A percentile compares a stretch with the other conserved stretches of the same genome.
These are phyloP conservation scores for Balansia obtecta DNA, from an alignment of 2,329 filamentous ascomycete species.

Conservation along the genomic window DNA sequence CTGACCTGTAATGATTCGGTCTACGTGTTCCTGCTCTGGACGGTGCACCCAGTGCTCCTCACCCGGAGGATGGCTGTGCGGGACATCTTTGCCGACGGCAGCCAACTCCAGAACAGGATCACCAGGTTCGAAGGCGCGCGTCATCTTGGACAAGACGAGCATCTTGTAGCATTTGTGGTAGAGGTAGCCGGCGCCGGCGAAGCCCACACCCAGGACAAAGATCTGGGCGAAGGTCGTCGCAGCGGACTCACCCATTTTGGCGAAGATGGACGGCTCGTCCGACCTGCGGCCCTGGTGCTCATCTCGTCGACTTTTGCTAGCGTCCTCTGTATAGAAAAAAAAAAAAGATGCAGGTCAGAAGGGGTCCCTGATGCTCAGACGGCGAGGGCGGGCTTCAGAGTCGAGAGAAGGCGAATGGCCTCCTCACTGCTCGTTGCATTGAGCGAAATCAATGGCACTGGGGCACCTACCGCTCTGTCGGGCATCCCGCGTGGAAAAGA, in stretches of 20 bases:
- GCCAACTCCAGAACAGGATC: conserved; percentile 81
- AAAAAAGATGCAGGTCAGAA: too few species aligned
- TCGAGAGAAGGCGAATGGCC: too few species aligned
- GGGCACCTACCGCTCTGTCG: conserved; percentile 2
- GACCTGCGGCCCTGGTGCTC: neutral
- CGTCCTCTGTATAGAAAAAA: neutral
- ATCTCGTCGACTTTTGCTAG: neutral
- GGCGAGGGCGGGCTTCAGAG: too few species aligned
- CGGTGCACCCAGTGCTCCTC: conserved; percentile 59
- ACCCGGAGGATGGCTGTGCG: conserved; percentile 27
- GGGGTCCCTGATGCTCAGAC: too few species aligned
- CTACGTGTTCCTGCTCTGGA: conserved; percentile 68
- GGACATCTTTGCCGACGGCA: conserved; percentile 46
- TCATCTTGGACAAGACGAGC: conserved; percentile 84
- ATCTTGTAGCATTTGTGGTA: conserved; percentile 84
- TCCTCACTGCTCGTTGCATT: neutral
- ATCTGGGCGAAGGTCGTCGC: conserved; percentile 68
- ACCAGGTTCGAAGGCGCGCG: conserved; percentile 79
- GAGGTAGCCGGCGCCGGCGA: conserved; percentile 55
- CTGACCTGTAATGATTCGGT: conserved; percentile 67
- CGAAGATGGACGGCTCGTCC: conserved; percentile 26
- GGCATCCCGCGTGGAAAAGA: conserved; percentile 4
- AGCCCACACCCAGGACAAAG: conserved; percentile 53
- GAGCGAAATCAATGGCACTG: neutral
- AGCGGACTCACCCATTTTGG: conserved; percentile 62